phyloP scores from a whole-genome alignment of 169 alveolate species.

The Miamiensis avidus region DNA sequence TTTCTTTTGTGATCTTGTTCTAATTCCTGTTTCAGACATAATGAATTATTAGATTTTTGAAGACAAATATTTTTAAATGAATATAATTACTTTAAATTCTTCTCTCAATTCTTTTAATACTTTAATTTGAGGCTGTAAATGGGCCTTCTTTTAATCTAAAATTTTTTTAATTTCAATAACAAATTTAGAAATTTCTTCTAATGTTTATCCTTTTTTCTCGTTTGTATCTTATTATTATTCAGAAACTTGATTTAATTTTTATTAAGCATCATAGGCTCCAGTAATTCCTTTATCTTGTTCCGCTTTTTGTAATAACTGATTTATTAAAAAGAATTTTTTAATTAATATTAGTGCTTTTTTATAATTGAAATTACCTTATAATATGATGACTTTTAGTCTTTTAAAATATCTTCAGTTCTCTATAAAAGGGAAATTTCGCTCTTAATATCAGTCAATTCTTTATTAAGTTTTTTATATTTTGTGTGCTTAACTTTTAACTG shows the following conservation, averaged over 20 bases:
- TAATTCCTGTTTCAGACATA: constrained; percentile 3
- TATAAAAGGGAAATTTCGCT: constrained; percentile 27
- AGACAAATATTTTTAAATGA: neutral
- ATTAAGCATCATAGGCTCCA: constrained; percentile 7
- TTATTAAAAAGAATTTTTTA: too few species aligned
- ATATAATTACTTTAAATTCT: constrained; percentile 4
- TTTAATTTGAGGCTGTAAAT: constrained; percentile 11
- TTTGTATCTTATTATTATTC: constrained; percentile 7
- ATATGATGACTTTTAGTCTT: constrained; percentile 11
- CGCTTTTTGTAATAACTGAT: constrained; percentile 26
- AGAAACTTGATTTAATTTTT: constrained; percentile 16
- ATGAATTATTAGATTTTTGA: neutral
- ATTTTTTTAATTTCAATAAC: constrained; percentile 15
- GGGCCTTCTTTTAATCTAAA: constrained; percentile 14
- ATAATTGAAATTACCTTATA: neutral
- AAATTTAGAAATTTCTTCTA: constrained; percentile 31
- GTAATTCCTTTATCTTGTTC: constrained; percentile 38
- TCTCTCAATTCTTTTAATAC: constrained; percentile 23
- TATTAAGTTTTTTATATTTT: constrained; percentile 33
- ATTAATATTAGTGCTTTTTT: too few species aligned
- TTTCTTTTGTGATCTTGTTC: constrained; percentile 34
- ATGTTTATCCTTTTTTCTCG: constrained; percentile 11
- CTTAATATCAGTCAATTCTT: constrained; percentile 26
- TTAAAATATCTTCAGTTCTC: constrained; percentile 39
- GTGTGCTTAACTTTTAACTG: constrained; percentile 28